Evolutionary conservation across 2,329 filamentous ascomycete species (phyloP).

Genomic region (Cercospora sp.): DNA sequence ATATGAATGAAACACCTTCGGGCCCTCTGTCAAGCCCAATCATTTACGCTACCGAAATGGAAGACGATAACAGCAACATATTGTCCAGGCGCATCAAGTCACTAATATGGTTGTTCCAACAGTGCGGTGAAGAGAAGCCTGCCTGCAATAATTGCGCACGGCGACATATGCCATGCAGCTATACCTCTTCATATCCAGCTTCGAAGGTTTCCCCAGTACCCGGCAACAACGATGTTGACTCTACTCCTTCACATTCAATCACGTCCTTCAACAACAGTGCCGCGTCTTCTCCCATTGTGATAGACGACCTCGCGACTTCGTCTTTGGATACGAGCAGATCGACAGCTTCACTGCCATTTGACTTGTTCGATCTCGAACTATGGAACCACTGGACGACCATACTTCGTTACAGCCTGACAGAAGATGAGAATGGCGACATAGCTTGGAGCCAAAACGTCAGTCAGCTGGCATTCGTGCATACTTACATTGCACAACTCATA

Average conservation of each 20-base stretch:
- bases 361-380: slow-evolving; percentile 27
- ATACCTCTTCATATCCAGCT: neutral
- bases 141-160: slow-evolving; percentile 25
- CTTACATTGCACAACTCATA: slow-evolving; percentile 23
- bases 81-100: slow-evolving; percentile 2
- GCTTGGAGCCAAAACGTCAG: slow-evolving; percentile 13
- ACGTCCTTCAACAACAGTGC: slow-evolving; percentile 1
- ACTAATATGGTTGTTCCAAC: slow-evolving; percentile 13
- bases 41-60: neutral
- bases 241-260: neutral
- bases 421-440: slow-evolving; percentile 17
- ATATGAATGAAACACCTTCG: no score
- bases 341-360: slow-evolving; percentile 2
- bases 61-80: neutral
- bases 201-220: neutral
- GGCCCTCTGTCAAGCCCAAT: no score
- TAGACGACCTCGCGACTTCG: neutral
- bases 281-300: neutral
- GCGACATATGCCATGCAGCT: slow-evolving; percentile 23
- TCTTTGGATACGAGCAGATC: neutral
- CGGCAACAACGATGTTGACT: neutral
- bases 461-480: slow-evolving; percentile 21
- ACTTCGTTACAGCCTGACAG: slow-evolving; percentile 17
- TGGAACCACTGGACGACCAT: slow-evolving; percentile 24
- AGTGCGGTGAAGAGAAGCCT: slow-evolving; percentile 30